Percentiles rank a stretch among this genome's conserved stretches.
phyloP scores from a whole-genome alignment of 2,329 filamentous ascomycete species.

The Diaporthe australafricana region DNA sequence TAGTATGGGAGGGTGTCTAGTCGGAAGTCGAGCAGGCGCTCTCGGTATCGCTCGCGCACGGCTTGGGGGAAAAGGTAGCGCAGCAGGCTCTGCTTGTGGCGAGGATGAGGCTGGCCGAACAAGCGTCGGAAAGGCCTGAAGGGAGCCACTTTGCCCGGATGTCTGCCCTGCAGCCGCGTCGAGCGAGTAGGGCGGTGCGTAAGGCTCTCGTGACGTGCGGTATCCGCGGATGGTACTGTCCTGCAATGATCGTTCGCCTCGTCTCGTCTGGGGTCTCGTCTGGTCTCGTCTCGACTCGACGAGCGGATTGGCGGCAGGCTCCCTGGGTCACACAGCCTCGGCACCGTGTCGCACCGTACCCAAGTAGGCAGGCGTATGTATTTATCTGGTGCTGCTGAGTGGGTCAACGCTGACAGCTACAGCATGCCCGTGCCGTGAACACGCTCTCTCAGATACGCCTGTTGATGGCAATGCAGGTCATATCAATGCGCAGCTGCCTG shows the following conservation, averaged over 20 bases:
- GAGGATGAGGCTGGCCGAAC: constrained; percentile 50
- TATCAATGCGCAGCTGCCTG: background rate
- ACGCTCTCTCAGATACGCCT: background rate
- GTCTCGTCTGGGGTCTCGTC: background rate
- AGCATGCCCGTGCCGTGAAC: background rate
- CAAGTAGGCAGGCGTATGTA: background rate
- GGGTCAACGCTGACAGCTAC: background rate
- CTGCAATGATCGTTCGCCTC: background rate
- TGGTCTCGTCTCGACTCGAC: background rate
- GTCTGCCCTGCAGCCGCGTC: background rate
- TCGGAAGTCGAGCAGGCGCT: constrained; percentile 76
- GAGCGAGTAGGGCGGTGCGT: background rate
- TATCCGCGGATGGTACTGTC: background rate
- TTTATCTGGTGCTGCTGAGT: background rate
- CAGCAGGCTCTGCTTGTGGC: constrained; percentile 63
- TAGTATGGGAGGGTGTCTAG: constrained; percentile 80
- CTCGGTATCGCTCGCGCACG: constrained; percentile 71
- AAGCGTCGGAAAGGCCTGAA: constrained; percentile 53
- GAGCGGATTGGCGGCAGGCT: background rate
- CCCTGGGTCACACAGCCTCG: constrained; percentile 3
- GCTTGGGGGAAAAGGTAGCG: constrained; percentile 77
- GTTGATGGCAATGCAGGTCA: background rate
- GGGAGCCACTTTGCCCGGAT: constrained; percentile 55
- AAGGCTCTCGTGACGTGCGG: background rate
- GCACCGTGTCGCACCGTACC: constrained; percentile 8